Base-by-base conservation (phyloP, 2,329 filamentous ascomycete species). In the Ophiostoma sp. region DNA sequence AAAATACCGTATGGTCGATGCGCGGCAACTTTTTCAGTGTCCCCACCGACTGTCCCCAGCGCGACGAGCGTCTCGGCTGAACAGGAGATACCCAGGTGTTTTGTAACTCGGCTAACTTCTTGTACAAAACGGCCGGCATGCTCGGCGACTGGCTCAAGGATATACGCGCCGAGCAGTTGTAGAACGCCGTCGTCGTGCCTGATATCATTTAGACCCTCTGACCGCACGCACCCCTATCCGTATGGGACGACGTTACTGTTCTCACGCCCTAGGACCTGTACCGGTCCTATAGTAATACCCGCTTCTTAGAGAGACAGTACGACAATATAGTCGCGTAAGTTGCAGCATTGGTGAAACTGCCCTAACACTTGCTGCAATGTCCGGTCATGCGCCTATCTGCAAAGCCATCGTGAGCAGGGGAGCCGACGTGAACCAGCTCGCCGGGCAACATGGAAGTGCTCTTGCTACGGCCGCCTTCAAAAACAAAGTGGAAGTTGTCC, bases 1-100 rank as follows among this genome's bases (percentile, higher is more conserved):
- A 82, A 1, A 90, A 91, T 71, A 82, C 86, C 0, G 77, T 82
- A 48, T 90, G 88, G 88, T 84, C 84, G 3, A 88, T 89, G 84
- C 83, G 84, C 48, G 87, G 87, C 0, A 90, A 90, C 75, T 89
- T 90, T 75, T 76, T 90, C 2, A 84, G 83, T 0, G 79, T 90
- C 0, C 87, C 87, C 0, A 90, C 87, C 0, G 88, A 90, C 76
- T 89, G 87, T 75, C 87, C 87, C 0, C 86, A 89, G 75, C 81
- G 86, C 1, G 87, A 89, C 72, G 87, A 89, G 78, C 82, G 87
- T 0, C 78, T 88, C 4, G 85, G 85, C 25, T 87, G 87, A 88
- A 86, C 84, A 0, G 85, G 87, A 19, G 85, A 88, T 75, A 80
- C 82, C 5, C 84, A 85, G 52, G 82, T 84, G 0, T 89, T 89